These are phyloP conservation scores for Jatropha multifida DNA, from an alignment of 441 rosid genomes.

Conservation along the genomic window DNA sequence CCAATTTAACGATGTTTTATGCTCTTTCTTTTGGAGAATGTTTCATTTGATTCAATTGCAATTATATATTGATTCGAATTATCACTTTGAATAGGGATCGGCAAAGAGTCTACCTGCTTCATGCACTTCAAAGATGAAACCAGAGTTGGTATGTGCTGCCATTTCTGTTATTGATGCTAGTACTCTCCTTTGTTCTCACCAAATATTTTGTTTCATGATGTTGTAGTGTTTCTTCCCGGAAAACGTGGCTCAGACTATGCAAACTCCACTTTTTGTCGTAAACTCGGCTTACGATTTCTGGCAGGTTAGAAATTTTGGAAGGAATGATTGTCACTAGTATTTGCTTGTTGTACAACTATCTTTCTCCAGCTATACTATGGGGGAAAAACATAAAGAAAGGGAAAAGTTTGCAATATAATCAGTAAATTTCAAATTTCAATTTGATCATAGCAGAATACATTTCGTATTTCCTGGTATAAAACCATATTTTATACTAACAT, in stretches of 20 bases:
- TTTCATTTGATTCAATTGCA: not conserved
- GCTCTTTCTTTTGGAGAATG: not conserved
- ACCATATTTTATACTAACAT: not conserved
- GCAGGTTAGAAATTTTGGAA: conserved; percentile 62
- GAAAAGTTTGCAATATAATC: too few relatives aligned
- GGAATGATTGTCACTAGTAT: not conserved
- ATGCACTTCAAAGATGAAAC: conserved; percentile 71
- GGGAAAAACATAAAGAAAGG: too few relatives aligned
- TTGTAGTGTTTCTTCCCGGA: conserved; percentile 97
- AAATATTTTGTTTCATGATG: not conserved
- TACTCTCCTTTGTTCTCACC: conserved; percentile 10
- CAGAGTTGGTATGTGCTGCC: conserved; percentile 48
- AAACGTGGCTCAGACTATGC: conserved; percentile 55
- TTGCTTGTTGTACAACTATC: not conserved
- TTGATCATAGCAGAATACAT: not conserved
- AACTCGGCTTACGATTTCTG: conserved; percentile 97
- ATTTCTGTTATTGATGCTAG: not conserved
- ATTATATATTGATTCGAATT: not conserved
- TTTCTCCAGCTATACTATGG: not conserved
- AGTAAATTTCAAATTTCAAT: too few relatives aligned
- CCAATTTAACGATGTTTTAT: not conserved
- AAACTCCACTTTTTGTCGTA: conserved; percentile 79
- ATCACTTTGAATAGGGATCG: conserved; percentile 50
- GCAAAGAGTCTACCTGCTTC: conserved; percentile 66
- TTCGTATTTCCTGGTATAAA: not conserved